These are phyloP conservation scores for Fistulifera pelliculosa DNA, from an alignment of 108 stramenopile genomes.

Conservation along the genomic window DNA sequence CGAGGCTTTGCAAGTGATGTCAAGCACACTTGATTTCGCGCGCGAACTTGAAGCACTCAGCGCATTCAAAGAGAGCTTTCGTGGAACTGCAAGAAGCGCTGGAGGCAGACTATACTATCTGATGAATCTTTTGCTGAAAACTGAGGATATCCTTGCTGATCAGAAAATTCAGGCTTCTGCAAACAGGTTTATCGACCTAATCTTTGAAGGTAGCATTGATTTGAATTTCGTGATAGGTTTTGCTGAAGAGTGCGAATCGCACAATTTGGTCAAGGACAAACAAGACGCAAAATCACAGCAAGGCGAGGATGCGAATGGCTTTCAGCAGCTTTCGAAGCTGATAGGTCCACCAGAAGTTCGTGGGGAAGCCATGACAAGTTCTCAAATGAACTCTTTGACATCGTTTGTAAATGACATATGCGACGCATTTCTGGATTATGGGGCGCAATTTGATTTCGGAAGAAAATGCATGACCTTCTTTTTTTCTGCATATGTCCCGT, in stretches of 20 bases:
- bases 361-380: background rate
- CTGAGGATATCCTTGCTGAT: conserved; percentile 46
- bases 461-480: conserved; percentile 58
- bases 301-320: conserved; percentile 1
- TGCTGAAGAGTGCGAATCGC: conserved; percentile 36
- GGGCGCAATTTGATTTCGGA: conserved; percentile 64
- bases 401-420: conserved; percentile 72
- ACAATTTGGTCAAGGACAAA: conserved; percentile 12
- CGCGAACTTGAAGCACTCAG: conserved; percentile 38
- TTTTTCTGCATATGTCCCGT: conserved; percentile 52
- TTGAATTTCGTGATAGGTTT: conserved; percentile 18
- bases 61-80: background rate
- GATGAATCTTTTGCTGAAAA: conserved; percentile 61
- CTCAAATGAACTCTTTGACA: background rate
- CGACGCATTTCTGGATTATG: conserved; percentile 60
- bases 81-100: background rate
- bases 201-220: background rate
- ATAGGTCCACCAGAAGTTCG: conserved; percentile 2
- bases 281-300: background rate
- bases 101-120: conserved; percentile 76
- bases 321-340: conserved; percentile 5
- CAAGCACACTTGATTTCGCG: conserved; percentile 30
- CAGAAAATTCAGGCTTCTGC: conserved; percentile 18
- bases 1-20: conserved; percentile 31
- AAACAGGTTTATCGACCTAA: conserved; percentile 15